phyloP scores from a whole-genome alignment of 1,284 basidiomycete genomes.

The Microbotryum violaceum region DNA sequence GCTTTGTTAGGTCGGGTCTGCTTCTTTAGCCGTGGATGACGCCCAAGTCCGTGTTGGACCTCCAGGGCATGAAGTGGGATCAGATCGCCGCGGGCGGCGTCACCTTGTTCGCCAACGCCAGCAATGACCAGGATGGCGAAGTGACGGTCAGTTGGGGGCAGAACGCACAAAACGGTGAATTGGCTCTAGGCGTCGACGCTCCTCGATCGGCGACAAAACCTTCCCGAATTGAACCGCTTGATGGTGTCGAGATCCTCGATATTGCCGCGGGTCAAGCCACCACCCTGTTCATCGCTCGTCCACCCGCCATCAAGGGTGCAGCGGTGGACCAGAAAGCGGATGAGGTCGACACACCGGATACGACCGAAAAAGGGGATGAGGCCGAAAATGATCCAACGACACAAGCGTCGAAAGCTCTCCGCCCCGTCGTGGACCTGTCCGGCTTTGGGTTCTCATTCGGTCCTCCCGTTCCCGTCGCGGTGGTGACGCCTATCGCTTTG shows the following conservation, averaged over 20 bases:
- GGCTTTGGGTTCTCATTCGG: constrained; percentile 30
- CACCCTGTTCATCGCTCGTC: constrained; percentile 60
- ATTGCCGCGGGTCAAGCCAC: constrained; percentile 78
- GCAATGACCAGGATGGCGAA: constrained; percentile 58
- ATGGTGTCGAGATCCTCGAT: constrained; percentile 66
- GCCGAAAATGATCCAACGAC: background rate
- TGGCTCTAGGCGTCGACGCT: constrained; percentile 24
- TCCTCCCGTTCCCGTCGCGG: background rate
- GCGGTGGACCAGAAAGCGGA: constrained; percentile 12
- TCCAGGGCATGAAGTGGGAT: constrained; percentile 50
- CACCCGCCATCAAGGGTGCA: constrained; percentile 18
- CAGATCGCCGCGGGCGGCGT: constrained; percentile 63
- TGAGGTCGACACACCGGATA: background rate
- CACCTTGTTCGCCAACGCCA: constrained; percentile 73
- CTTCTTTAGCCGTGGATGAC: constrained; percentile 70
- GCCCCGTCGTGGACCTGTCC: constrained; percentile 21
- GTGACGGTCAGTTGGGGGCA: constrained; percentile 82
- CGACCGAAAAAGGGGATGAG: background rate
- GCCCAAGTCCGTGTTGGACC: constrained; percentile 72
- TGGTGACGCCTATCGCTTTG: background rate
- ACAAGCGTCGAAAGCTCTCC: too few species aligned
- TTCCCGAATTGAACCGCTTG: constrained; percentile 58
- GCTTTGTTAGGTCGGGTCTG: background rate
- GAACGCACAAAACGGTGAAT: constrained; percentile 43
- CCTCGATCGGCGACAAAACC: constrained; percentile 70